Conservation (phyloP, 2,329 filamentous ascomycete genomes). For the Dactylonectria macrodidyma region DNA sequence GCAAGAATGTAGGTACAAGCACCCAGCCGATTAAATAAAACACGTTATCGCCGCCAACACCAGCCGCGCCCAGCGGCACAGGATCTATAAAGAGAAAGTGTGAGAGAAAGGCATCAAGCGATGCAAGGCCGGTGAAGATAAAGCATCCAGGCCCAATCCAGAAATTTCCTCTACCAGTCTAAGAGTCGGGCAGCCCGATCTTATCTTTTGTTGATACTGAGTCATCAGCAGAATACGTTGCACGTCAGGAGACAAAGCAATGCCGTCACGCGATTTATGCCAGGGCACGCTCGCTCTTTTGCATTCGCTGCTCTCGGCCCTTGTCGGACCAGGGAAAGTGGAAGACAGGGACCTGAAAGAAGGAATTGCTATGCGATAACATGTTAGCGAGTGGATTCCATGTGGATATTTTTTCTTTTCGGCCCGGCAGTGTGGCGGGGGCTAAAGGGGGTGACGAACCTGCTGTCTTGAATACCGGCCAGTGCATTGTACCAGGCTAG, state of each 20-base stretch:
- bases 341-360: slow-evolving; percentile 92
- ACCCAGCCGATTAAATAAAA: slow-evolving; percentile 33
- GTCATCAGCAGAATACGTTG: slow-evolving; percentile 33
- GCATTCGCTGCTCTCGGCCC: slow-evolving; percentile 71
- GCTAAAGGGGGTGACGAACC: slow-evolving; percentile 59
- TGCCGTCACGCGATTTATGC: slow-evolving; percentile 36
- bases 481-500: slow-evolving; percentile 90
- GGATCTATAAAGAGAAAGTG: slow-evolving; percentile 16
- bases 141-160: neutral
- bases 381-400: slow-evolving; percentile 51
- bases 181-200: slow-evolving; percentile 19
- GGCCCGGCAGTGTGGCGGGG: slow-evolving; percentile 17
- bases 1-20: slow-evolving; percentile 37
- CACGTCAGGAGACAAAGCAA: slow-evolving; percentile 35
- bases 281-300: slow-evolving; percentile 56
- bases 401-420: neutral
- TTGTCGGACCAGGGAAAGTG: slow-evolving; percentile 96
- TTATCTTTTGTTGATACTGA: slow-evolving; percentile 19
- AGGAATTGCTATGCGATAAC: slow-evolving; percentile 75
- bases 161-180: slow-evolving; percentile 10
- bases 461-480: slow-evolving; percentile 83
- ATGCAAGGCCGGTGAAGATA: slow-evolving; percentile 4
- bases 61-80: slow-evolving; percentile 19
- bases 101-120: neutral
- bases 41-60: slow-evolving; percentile 24